Evolutionary conservation across 2,329 filamentous ascomycete genomes (phyloP), one percentile per base, ranked within the genome.

Genomic region (Endocalyx cinctus): DNA sequence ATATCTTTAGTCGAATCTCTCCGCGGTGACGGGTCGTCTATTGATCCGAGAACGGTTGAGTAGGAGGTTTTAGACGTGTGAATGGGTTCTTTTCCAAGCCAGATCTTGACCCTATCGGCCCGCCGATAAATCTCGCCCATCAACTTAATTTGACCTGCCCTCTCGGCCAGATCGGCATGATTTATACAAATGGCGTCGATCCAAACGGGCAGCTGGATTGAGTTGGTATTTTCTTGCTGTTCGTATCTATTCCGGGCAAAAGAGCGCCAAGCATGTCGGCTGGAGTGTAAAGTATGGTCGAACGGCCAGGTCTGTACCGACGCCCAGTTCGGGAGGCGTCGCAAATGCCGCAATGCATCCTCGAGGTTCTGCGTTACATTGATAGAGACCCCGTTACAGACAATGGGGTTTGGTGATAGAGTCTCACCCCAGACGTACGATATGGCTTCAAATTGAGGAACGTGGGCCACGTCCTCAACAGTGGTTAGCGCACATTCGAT

Each of bases 391-490:
- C 45, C 42, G 17, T 47, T 47, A 18, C 42, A 47, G 16, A 39
- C 36, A 18, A 47, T 45, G 7, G 42, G 34, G 14, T 41, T 29
- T 8, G 37, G 29, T 10, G 40, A 45, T 14, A 37, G 10, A 10
- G 36, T 35, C 4, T 33, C 39, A 10, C 45, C 45, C 45, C 40
- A 45, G 11, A 45, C 35, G 19, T 45, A 45, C 2, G 45, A 47
- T 17, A 47, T 31, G 13, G 45, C 45, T 19, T 47, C 45, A 32
- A 47, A 27, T n/a, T 19, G 25, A 4, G 40, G 45, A 8, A 38
- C 34, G 6, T 41, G 16, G 14, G 42, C 31, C 17, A 45, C 30
- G 8, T 44, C 16, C 12, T 37, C 27, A 8, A 41, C 16, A 10
- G 33, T 19, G 15, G 26, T 36, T 12, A 46, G 27, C 14, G 32